These are phyloP conservation scores for Cichorium intybus DNA, from an alignment of 140 eudicot genomes.

Conservation along the genomic window DNA sequence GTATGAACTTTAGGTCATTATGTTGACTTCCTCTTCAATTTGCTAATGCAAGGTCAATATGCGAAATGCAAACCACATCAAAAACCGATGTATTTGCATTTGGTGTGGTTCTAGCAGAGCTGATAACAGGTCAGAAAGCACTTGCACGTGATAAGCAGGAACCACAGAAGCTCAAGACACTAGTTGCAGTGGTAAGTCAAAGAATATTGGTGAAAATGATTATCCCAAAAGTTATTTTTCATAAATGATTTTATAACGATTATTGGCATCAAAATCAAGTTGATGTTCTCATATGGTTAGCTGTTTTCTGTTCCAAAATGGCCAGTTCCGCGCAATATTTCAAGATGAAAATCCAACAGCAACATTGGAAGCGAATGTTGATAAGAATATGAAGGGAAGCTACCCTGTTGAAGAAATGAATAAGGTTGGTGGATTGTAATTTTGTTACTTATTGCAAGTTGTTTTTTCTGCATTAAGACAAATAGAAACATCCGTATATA, in stretches of 20 bases:
- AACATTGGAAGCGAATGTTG: constrained; percentile 46
- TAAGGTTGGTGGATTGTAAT: constrained; percentile 37
- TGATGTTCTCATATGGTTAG: neutral
- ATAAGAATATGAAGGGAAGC: constrained; percentile 43
- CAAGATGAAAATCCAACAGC: constrained; percentile 40
- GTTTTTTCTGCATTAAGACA: too few relatives aligned
- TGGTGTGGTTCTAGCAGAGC: constrained; percentile 70
- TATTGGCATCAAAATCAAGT: neutral
- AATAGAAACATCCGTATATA: too few relatives aligned
- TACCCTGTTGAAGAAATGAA: constrained; percentile 50
- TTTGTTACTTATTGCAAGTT: neutral
- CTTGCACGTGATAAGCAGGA: constrained; percentile 49
- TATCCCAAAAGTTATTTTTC: neutral
- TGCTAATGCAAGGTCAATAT: constrained; percentile 50
- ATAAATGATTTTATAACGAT: neutral
- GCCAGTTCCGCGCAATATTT: constrained; percentile 46
- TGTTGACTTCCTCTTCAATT: constrained; percentile 11
- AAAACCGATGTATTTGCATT: constrained; percentile 73
- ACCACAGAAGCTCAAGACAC: constrained; percentile 53
- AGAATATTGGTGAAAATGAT: neutral
- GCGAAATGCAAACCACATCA: constrained; percentile 58
- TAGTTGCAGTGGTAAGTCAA: constrained; percentile 54
- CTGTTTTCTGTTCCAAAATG: constrained; percentile 9
- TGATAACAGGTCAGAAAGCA: constrained; percentile 67
- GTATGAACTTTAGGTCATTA: constrained; percentile 1